Percentiles rank a stretch among this genome's conserved stretches.
Evolutionary conservation across 2,329 filamentous ascomycete genomes (phyloP).

Genomic region (Fusarium globosum): DNA sequence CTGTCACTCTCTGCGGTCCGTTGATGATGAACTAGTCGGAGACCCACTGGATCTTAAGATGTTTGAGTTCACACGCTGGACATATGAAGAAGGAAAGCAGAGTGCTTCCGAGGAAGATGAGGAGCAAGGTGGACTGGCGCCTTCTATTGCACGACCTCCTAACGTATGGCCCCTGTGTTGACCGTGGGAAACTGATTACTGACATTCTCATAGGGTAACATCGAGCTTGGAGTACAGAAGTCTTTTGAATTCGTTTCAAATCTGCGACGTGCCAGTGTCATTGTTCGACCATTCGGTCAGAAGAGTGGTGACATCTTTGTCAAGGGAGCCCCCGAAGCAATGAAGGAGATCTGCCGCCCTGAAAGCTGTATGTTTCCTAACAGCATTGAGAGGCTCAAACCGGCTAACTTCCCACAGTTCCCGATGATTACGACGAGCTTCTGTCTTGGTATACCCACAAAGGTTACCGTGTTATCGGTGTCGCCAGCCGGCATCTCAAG

Average conservation of each 20-base stretch:
- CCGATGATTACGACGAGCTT: constrained; percentile 88
- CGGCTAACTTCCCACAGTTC: constrained; percentile 64
- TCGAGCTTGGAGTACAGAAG: constrained; percentile 91
- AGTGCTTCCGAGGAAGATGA: constrained; percentile 74
- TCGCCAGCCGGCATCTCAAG: constrained; percentile 86
- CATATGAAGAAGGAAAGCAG: constrained; percentile 88
- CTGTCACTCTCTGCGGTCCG: constrained; percentile 88
- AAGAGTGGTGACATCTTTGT: constrained; percentile 89
- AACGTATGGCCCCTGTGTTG: constrained; percentile 58
- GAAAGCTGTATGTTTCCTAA: constrained; percentile 73
- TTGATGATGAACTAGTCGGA: constrained; percentile 89
- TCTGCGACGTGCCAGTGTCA: constrained; percentile 88
- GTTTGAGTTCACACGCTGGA: constrained; percentile 97
- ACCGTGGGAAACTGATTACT: neutral
- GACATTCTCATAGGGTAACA: constrained; percentile 55
- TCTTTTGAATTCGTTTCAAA: constrained; percentile 96
- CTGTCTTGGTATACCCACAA: constrained; percentile 93
- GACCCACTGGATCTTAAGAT: constrained; percentile 97
- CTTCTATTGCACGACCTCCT: constrained; percentile 90
- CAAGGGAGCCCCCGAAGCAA: constrained; percentile 95
- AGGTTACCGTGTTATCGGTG: constrained; percentile 96
- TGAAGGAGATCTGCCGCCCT: constrained; percentile 89
- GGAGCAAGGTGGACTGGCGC: constrained; percentile 79
- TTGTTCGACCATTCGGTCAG: constrained; percentile 88
- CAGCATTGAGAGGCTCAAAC: neutral